Evolutionary conservation across 2,329 filamentous ascomycete species (phyloP).

Genomic region (Aulographum hederae): DNA sequence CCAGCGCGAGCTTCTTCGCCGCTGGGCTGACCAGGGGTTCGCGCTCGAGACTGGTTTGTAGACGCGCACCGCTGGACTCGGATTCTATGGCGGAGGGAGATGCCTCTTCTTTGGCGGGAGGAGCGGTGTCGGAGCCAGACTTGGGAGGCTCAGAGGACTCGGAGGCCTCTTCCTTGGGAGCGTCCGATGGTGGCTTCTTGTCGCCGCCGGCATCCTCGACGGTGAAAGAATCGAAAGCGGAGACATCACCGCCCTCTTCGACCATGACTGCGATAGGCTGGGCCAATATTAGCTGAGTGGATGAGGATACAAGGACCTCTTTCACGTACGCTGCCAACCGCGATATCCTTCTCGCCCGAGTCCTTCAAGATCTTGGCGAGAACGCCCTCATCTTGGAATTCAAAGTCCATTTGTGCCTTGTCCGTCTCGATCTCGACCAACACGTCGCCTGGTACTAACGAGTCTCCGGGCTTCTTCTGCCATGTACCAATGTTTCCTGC

Average conservation of each 20-base stretch:
- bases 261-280: slow-evolving; percentile 93
- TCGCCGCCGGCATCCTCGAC: slow-evolving; percentile 83
- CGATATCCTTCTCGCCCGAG: slow-evolving; percentile 79
- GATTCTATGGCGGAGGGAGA: slow-evolving; percentile 48
- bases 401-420: slow-evolving; percentile 99
- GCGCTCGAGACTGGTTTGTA: slow-evolving; percentile 73
- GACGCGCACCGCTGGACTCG: slow-evolving; percentile 52
- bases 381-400: slow-evolving; percentile 96
- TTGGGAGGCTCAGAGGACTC: slow-evolving; percentile 31
- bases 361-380: slow-evolving; percentile 90
- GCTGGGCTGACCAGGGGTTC: slow-evolving; percentile 54
- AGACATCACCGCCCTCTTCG: slow-evolving; percentile 74
- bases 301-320: slow-evolving; percentile 1
- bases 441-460: slow-evolving; percentile 78
- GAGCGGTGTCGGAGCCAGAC: slow-evolving; percentile 31
- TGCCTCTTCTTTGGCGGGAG: slow-evolving; percentile 15
- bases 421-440: slow-evolving; percentile 98
- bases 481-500: slow-evolving; percentile 89
- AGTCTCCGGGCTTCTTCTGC: slow-evolving; percentile 93
- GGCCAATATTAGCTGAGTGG: slow-evolving; percentile 12
- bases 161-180: slow-evolving; percentile 47
- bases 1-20: slow-evolving; percentile 66
- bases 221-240: slow-evolving; percentile 76
- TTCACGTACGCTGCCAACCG: slow-evolving; percentile 84
- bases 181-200: slow-evolving; percentile 39